Base-by-base conservation (phyloP, 805 yeast genomes). In the Candida multigemmis region DNA sequence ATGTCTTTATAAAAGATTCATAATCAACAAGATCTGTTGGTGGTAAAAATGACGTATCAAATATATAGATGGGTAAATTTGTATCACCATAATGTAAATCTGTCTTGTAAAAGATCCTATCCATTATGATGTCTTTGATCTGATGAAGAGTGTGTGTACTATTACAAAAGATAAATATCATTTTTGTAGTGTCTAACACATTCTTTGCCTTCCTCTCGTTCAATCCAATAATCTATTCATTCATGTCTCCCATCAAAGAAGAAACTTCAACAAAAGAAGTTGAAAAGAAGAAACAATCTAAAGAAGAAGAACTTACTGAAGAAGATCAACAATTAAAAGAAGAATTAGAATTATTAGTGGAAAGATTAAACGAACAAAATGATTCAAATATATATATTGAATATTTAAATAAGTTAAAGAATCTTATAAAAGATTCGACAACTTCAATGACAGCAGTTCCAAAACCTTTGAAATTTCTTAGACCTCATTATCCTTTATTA, bases 401-500 rank as follows among this genome's bases (percentile, higher is more conserved):
- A 8, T 69, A 85, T n/a, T 65, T 91, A 41, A 65, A 67, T 22
- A 65, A 77, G 27, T 68, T 91, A 52, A 86, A 85, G 47, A 71
- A 67, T 25, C 74, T 74, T 42, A 87, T 91, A 44, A 74, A 84
- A 39, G 93, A 91, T 30, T 82, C 96, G 8, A 91, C 99, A 3
- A 83, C 96, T 20, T 87, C 96, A 6, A 91, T 91, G 96, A 91
- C 98, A 2, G 99, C 99, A 3, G 98, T 91, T 27, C 99, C 99
- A 20, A 91, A 91, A 56, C 99, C 99, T 4, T 71, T 91, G 58
- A 93, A 91, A 62, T 91, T 91, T 50, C 68, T 91, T 38, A 75
- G 95, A 46, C 95, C 96, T 6, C 83, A 76, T 46, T 91, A 78
- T 49, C 76, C 78, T 12, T 44, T 65, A n/a, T 64, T 91, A 44